A percentile compares a stretch with the other conserved stretches of the same genome.
phyloP scores from a whole-genome alignment of 345 rosid species.

The Eucalyptus camaldulensis region DNA sequence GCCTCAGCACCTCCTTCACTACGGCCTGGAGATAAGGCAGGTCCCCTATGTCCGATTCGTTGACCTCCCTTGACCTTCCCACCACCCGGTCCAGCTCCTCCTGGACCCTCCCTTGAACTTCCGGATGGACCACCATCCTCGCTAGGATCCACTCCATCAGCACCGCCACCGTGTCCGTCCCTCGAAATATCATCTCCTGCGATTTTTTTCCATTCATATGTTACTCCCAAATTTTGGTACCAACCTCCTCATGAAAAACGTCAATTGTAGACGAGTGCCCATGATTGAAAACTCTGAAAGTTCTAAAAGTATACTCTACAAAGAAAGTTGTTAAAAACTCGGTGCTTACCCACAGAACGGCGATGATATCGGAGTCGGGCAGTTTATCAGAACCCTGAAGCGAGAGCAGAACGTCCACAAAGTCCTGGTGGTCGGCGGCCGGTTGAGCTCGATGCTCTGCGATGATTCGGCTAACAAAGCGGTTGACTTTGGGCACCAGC shows the following conservation, averaged over 20 bases:
- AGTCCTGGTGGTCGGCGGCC: constrained; percentile 5
- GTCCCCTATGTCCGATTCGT: constrained; percentile 31
- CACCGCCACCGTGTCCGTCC: constrained; percentile 83
- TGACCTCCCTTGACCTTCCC: constrained; percentile 45
- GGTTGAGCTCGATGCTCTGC: background rate
- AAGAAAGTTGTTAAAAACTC: background rate
- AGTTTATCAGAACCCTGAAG: constrained; percentile 21
- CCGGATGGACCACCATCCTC: constrained; percentile 58
- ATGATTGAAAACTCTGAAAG: constrained; percentile 1
- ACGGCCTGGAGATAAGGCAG: constrained; percentile 56
- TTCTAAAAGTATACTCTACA: background rate
- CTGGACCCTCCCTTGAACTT: constrained; percentile 55
- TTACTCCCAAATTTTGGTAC: background rate
- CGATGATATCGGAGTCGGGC: constrained; percentile 20
- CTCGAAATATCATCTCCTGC: constrained; percentile 90
- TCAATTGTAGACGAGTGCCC: background rate
- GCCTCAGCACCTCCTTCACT: constrained; percentile 71
- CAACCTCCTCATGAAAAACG: background rate
- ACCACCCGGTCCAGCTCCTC: constrained; percentile 54
- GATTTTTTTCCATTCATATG: background rate
- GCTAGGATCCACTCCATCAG: constrained; percentile 88
- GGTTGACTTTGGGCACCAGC: constrained; percentile 32
- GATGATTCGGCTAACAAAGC: constrained; percentile 22
- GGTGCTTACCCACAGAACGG: constrained; percentile 35
- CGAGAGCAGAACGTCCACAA: constrained; percentile 33